These are phyloP conservation scores for Solanum chilense DNA, from an alignment of 257 asterid species.

Conservation along the genomic window DNA sequence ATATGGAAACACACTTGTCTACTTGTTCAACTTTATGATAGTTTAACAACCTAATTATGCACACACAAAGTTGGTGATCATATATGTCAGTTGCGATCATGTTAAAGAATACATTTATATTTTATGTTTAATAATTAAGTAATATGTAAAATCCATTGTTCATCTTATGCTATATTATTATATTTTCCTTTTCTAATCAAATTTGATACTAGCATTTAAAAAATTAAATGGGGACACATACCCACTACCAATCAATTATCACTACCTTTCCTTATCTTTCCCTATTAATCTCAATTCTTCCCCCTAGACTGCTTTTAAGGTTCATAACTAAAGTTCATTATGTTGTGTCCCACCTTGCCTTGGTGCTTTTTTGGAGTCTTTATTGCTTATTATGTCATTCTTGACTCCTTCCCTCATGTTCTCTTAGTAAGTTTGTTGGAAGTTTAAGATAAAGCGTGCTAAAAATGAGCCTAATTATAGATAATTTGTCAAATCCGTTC, in stretches of 20 bases:
- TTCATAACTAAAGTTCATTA: background rate
- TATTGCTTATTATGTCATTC: background rate
- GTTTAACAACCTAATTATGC: background rate
- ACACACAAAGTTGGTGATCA: too few relatives aligned
- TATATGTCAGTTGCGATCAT: too few relatives aligned
- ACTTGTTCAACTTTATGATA: background rate
- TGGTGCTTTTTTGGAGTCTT: conserved; percentile 5
- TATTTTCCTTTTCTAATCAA: background rate
- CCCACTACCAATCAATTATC: conserved; percentile 17
- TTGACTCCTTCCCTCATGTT: background rate
- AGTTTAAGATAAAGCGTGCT: background rate
- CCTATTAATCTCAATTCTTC: background rate
- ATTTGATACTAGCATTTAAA: background rate
- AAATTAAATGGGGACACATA: conserved; percentile 26
- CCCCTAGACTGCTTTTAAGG: conserved; percentile 22
- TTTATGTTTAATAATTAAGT: background rate
- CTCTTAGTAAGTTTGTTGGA: background rate
- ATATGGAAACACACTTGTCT: background rate
- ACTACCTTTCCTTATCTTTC: conserved; percentile 12
- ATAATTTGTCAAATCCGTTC: fast-evolving
- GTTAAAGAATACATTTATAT: too few relatives aligned
- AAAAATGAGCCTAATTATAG: too few relatives aligned
- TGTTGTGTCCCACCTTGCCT: conserved; percentile 6
- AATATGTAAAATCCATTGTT: background rate
- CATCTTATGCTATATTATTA: background rate